Conservation (phyloP, 192 early-diverging fungal species). For the Backusella liffmaniae region DNA sequence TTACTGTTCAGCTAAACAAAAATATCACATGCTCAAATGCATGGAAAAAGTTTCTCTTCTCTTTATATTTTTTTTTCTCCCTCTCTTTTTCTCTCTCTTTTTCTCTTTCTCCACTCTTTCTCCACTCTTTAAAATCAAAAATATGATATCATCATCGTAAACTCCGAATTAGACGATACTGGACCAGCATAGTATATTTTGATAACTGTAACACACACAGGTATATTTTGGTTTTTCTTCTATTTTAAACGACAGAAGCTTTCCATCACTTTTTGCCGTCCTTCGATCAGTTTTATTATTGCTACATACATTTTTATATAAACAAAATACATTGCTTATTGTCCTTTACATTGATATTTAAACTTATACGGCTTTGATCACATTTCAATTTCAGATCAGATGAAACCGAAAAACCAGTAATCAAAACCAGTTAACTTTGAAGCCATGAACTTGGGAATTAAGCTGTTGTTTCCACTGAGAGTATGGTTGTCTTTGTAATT, state of each 20-base stretch:
- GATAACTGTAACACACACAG: background rate
- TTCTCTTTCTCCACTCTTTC: background rate
- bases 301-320: background rate
- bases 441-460: too few species aligned
- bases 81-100: background rate
- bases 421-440: background rate
- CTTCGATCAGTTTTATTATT: background rate
- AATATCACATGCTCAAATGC: background rate
- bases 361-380: background rate
- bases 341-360: background rate
- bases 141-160: background rate
- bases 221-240: background rate
- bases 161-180: background rate
- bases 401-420: background rate
- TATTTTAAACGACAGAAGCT: background rate
- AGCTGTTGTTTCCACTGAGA: background rate
- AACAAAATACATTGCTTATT: background rate
- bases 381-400: background rate
- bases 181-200: background rate
- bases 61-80: background rate
- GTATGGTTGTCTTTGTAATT: background rate
- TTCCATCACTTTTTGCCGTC: background rate
- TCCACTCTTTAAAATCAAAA: background rate
- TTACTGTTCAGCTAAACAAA: background rate
- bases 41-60: background rate